Evolutionary conservation across 2,329 filamentous ascomycete species (phyloP), one percentile per base, ranked within the genome.

Genomic region (Trichoderma sp.): DNA sequence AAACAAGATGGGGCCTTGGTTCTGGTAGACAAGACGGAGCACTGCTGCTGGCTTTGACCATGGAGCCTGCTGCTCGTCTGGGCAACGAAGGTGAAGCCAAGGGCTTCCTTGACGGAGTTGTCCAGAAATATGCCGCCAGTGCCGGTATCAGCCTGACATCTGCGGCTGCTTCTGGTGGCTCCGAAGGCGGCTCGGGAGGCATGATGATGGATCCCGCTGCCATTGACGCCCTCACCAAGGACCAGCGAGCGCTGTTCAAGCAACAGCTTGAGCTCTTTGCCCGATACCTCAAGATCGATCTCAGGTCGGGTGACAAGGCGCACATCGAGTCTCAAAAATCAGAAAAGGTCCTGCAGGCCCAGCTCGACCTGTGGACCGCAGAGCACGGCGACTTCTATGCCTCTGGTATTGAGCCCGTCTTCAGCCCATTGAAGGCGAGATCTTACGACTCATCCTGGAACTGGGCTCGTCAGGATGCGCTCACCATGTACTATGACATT

Each of bases 131-230:
- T 79, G 95, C 96, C 62, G 82, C 89, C 33, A 89, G 88, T 71
- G 91, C 92, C 57, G 96, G 96, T 71, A 90, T 99, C 80, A 96
- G 85, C 79, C 83, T 99, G 70, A 91, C 94, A 5, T 89, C 92
- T 7, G 89, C 91, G 33, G 87, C 92, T 31, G 88, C 91, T 63
- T 91, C 90, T 71, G 93, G 93, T 72, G 88, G 87, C 71, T 91
- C 89, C 67, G 91, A 87, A 71, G 91, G 88, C 71, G 88, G 85
- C 69, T 88, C 86, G 68, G 92, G 88, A 73, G 95, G 94, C 78
- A 98, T 99, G 96, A 97, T 99, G 93, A 98, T 99, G 94, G 96
- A 99, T 77, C 96, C 96, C 10, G 96, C 95, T 49, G 96, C 96
- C 65, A 91, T 99, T 72, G 96, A 99, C 79, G 96, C 96, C 16